A percentile compares a stretch with the other conserved stretches of the same genome.
These are phyloP conservation scores for Daedaleopsis nitida DNA, from an alignment of 768 basidiomycete species.

Conservation along the genomic window DNA sequence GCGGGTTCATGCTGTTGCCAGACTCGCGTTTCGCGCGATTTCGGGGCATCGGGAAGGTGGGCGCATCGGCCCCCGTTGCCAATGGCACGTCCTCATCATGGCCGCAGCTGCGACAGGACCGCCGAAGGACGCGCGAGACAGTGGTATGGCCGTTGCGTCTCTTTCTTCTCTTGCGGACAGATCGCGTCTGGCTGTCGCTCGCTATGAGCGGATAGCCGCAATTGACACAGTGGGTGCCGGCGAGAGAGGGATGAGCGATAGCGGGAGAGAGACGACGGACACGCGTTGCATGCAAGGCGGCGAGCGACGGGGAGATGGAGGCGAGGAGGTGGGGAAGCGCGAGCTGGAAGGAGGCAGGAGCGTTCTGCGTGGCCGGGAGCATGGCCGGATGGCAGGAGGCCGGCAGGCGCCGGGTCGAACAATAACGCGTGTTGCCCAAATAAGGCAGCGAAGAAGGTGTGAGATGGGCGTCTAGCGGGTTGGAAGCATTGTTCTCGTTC, in stretches of 20 bases:
- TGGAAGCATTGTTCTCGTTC: slow-evolving; percentile 16
- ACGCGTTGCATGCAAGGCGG: slow-evolving; percentile 61
- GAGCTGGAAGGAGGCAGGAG: slow-evolving; percentile 34
- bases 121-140: slow-evolving; percentile 17
- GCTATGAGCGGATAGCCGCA: slow-evolving; percentile 55
- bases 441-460: slow-evolving; percentile 2
- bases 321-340: slow-evolving; percentile 52
- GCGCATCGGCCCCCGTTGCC: slow-evolving; percentile 15
- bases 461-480: slow-evolving; percentile 10
- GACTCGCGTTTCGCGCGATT: slow-evolving; percentile 16
- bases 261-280: slow-evolving; percentile 32
- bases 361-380: slow-evolving; percentile 15
- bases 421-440: slow-evolving; percentile 10
- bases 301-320: slow-evolving; percentile 54
- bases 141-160: slow-evolving; percentile 5
- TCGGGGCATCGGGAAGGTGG: slow-evolving; percentile 22
- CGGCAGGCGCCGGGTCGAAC: background rate
- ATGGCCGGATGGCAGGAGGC: slow-evolving; percentile 2
- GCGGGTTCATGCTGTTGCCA: background rate
- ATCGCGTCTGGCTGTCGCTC: slow-evolving; percentile 39
- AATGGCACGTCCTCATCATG: slow-evolving; percentile 29
- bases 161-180: slow-evolving; percentile 35
- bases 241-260: slow-evolving; percentile 22
- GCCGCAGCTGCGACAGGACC: slow-evolving; percentile 32
- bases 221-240: slow-evolving; percentile 43